phyloP scores from a whole-genome alignment of 139 green algal genomes.

The Yamagishiella unicocca region DNA sequence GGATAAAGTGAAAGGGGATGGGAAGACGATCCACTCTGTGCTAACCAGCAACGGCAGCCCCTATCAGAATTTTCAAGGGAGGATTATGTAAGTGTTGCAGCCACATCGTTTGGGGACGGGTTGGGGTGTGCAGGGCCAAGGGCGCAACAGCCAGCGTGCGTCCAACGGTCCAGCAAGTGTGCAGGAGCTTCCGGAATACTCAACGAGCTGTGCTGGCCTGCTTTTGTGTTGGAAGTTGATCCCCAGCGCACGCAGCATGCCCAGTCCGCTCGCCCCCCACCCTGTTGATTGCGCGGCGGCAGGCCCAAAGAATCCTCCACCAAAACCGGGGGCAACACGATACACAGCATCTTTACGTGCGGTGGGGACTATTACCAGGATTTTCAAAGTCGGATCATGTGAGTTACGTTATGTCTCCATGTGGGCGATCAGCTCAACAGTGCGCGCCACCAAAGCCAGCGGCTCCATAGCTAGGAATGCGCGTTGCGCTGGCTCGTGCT shows the following conservation, averaged over 20 bases:
- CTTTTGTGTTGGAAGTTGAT: too few species aligned
- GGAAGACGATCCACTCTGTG: slow-evolving; percentile 76
- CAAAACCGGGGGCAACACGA: slow-evolving; percentile 13
- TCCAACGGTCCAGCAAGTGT: too few species aligned
- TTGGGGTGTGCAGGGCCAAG: neutral
- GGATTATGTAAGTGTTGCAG: slow-evolving; percentile 83
- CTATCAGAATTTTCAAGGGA: slow-evolving; percentile 93
- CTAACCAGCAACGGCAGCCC: slow-evolving; percentile 87
- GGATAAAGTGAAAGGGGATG: slow-evolving; percentile 5
- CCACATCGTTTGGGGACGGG: neutral
- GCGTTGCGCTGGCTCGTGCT: too few species aligned
- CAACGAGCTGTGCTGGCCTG: too few species aligned
- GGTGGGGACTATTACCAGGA: slow-evolving; percentile 44
- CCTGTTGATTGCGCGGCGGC: neutral
- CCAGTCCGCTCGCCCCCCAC: neutral
- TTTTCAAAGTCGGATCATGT: slow-evolving; percentile 47
- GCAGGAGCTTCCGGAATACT: too few species aligned
- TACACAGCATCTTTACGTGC: slow-evolving; percentile 31
- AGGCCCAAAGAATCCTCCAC: neutral
- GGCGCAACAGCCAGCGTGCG: too few species aligned
- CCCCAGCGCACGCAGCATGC: too few species aligned
- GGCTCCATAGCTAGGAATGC: too few species aligned
- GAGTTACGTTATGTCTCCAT: slow-evolving; percentile 8
- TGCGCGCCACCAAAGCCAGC: too few species aligned
- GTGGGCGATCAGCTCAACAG: neutral